Evolutionary conservation across 2,329 filamentous ascomycete genomes (phyloP).

Genomic region (Ascochyta pisi): DNA sequence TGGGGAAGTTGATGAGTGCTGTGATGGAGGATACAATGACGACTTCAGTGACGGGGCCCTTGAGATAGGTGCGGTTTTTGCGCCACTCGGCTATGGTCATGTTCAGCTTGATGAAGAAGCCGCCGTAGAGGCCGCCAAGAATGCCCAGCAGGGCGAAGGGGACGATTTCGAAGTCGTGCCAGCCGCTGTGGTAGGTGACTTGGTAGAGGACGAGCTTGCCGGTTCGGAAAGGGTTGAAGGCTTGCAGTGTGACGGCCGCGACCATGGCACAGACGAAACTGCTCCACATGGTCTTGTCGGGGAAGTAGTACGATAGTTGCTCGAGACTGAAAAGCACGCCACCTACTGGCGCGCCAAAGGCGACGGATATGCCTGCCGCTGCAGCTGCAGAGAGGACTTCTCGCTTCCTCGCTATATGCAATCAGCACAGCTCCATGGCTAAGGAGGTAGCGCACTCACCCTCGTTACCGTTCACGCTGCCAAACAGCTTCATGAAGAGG

Average conservation of each 20-base stretch:
- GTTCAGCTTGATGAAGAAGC: conserved; percentile 92
- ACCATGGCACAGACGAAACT: conserved; percentile 99
- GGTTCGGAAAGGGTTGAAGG: conserved; percentile 91
- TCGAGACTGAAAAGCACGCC: conserved; percentile 95
- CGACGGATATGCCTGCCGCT: conserved; percentile 89
- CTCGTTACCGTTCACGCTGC: conserved; percentile 84
- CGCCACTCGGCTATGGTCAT: conserved; percentile 86
- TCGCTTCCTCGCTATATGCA: conserved; percentile 76
- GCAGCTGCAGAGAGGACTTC: conserved; percentile 93
- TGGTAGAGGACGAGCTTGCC: conserved; percentile 96
- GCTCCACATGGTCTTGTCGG: conserved; percentile 99
- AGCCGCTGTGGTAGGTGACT: conserved; percentile 87
- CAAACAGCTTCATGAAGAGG: conserved; percentile 88
- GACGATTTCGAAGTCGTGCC: conserved; percentile 93
- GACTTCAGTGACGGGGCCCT: conserved; percentile 79
- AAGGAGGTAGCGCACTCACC: conserved; percentile 56
- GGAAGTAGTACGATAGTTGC: conserved; percentile 96
- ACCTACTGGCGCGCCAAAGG: conserved; percentile 92
- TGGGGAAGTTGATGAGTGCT: conserved; percentile 91
- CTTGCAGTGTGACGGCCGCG: conserved; percentile 91
- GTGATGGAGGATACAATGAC: conserved; percentile 79
- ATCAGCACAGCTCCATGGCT: not conserved
- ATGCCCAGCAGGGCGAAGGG: conserved; percentile 88
- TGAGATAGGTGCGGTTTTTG: conserved; percentile 70
- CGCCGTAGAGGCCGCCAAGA: conserved; percentile 90